Base-by-base conservation (phyloP, 1,284 basidiomycete species). In the Apiotrichum akiyoshidainum region DNA sequence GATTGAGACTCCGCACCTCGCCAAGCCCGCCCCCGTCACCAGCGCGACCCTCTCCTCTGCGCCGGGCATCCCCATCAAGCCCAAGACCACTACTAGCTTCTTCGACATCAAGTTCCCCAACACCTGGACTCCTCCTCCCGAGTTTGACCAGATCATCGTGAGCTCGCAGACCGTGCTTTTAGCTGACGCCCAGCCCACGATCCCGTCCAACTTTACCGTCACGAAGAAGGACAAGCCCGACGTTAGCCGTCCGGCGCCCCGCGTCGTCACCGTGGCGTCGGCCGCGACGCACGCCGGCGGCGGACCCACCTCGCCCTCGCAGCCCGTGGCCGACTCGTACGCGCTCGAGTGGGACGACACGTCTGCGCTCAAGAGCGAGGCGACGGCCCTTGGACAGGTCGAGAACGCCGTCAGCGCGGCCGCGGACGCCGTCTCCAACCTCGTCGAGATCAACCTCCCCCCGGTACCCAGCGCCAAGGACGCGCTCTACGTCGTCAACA, bases 261-360 rank as follows among this genome's bases (percentile, higher is more conserved):
- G 87, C 72, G 77, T 93, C 54, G 78, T 90, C 45, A 85, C 90
- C 46, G 83, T 90, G 41, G 84, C 85, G 16, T 86, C 86, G 9
- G 81, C 83, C 6, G 81, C 81, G 22, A 87, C 86, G 0, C 84
- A 87, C 68, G 80, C 78, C 40, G 83, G 80, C 58, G 86, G 84
- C 40, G 87, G 87, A 5, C 87, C 87, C 19, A 83, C 84, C 1
- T n/a, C 41, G 6, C 41, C 51, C 16, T 39, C 26, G 10, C 22
- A 16, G 5, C 10, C 42, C 8, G 50, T 52, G 8, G 22, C 22
- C 6, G 51, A 52, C 51, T 31, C 40, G 40, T 33, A 52, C 41
- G 51, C 51, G 31, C 26, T 45, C 40, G 51, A 52, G 41, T 52
- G 22, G 17, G 51, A 52, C 51, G 48, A 50, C 48, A 34, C 48